These are phyloP conservation scores for Cudoniella acicularis DNA, from an alignment of 495 filamentous ascomycete genomes.

Conservation along the genomic window DNA sequence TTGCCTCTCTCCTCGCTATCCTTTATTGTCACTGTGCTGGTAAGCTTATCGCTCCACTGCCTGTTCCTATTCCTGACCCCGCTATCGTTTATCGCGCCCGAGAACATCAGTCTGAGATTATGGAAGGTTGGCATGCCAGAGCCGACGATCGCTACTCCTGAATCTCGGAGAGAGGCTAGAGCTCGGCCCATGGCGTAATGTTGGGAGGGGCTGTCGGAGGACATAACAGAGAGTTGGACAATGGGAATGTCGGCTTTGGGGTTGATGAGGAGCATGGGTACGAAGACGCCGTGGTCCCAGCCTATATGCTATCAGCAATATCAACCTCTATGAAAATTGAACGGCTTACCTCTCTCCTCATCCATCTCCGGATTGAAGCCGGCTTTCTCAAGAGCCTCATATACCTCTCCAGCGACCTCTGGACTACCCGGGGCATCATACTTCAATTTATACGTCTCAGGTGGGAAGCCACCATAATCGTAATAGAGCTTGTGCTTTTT, in stretches of 20 bases:
- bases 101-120: constrained; percentile 65
- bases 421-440: constrained; percentile 38
- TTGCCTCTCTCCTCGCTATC: constrained; percentile 50
- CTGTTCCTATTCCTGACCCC: constrained; percentile 72
- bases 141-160: constrained; percentile 68
- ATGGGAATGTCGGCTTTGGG: constrained; percentile 67
- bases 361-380: constrained; percentile 29
- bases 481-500: constrained; percentile 34
- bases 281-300: constrained; percentile 66
- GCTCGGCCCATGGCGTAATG: constrained; percentile 74
- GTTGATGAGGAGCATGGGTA: constrained; percentile 44
- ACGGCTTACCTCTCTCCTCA: constrained; percentile 39
- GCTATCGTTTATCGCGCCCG: constrained; percentile 54
- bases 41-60: constrained; percentile 56
- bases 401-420: constrained; percentile 33
- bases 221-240: constrained; percentile 74
- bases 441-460: constrained; percentile 35
- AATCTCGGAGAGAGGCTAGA: constrained; percentile 62
- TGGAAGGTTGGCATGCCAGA: constrained; percentile 82
- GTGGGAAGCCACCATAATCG: constrained; percentile 40
- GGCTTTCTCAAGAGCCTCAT: constrained; percentile 24
- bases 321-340: constrained; percentile 27
- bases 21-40: constrained; percentile 31
- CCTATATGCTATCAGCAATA: neutral
- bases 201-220: constrained; percentile 54